Conservation (phyloP, 1,284 basidiomycete genomes). For the Prillingera fragicola region DNA sequence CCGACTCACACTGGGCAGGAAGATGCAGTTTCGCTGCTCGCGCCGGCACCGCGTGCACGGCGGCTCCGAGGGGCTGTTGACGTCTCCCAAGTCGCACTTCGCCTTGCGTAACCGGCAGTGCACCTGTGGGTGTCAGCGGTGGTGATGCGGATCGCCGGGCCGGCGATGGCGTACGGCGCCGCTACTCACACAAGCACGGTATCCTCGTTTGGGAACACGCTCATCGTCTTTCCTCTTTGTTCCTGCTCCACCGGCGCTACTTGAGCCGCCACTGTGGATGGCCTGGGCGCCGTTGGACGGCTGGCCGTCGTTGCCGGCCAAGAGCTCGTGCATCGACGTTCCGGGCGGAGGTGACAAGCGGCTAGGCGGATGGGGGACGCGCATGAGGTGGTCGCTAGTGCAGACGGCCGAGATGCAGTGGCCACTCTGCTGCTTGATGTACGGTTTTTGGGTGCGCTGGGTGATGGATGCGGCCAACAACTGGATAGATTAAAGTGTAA, state of each 20-base stretch:
- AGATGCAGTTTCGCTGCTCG: conserved; percentile 49
- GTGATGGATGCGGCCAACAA: no score
- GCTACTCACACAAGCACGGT: conserved; percentile 39
- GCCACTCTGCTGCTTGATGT: no score
- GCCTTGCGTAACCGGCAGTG: conserved; percentile 49
- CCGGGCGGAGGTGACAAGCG: conserved; percentile 33
- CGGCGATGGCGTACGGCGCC: not conserved
- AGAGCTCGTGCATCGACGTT: conserved; percentile 12
- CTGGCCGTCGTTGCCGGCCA: conserved; percentile 2
- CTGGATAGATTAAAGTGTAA: no score
- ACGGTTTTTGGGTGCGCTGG: no score
- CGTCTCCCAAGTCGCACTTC: conserved; percentile 50
- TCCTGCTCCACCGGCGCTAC: no score
- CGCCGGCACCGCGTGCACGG: conserved; percentile 50
- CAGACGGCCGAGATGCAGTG: no score
- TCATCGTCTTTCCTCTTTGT: conserved; percentile 22
- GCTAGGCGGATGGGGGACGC: conserved; percentile 26
- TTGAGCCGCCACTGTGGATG: not conserved
- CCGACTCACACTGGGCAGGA: conserved; percentile 44
- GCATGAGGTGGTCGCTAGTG: conserved; percentile 10
- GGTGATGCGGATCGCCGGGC: not conserved
- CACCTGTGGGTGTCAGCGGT: conserved; percentile 22
- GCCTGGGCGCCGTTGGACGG: not conserved
- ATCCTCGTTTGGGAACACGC: conserved; percentile 36
- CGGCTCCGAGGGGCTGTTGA: conserved; percentile 48